Conservation (phyloP, 768 basidiomycete species). For the Trametes cingulata region DNA sequence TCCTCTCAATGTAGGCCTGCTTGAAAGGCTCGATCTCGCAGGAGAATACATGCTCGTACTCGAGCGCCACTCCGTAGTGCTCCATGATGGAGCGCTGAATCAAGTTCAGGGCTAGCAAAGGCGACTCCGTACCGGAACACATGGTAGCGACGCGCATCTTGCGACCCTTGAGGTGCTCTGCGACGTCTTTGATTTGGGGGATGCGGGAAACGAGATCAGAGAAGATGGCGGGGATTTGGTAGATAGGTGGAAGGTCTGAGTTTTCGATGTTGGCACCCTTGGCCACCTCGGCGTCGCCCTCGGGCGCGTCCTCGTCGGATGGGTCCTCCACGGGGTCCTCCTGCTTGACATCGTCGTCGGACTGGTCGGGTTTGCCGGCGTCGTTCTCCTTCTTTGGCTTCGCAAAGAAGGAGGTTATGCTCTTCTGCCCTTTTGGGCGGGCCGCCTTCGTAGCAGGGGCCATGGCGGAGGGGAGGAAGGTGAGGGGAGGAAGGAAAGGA, state of each 20-base stretch:
- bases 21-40: constrained; percentile 98
- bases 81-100: constrained; percentile 76
- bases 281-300: constrained; percentile 32
- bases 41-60: constrained; percentile 91
- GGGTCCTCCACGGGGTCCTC: constrained; percentile 18
- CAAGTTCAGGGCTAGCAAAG: constrained; percentile 84
- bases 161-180: constrained; percentile 68
- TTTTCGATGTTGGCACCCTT: constrained; percentile 36
- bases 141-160: constrained; percentile 94
- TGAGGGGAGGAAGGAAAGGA: constrained; percentile 1
- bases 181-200: constrained; percentile 65
- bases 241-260: constrained; percentile 76
- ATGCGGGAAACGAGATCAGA: constrained; percentile 68
- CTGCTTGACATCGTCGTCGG: constrained; percentile 23
- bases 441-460: constrained; percentile 30
- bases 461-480: constrained; percentile 8
- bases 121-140: constrained; percentile 97
- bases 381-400: constrained; percentile 23
- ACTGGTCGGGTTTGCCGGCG: background rate
- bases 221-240: constrained; percentile 72
- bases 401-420: constrained; percentile 59
- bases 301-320: constrained; percentile 12
- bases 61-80: constrained; percentile 62
- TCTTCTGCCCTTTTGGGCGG: constrained; percentile 46
- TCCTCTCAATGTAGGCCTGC: constrained; percentile 96